A percentile compares a stretch with the other conserved stretches of the same genome.
Conservation (phyloP, 805 yeast genomes). For the Torulaspora franciscae region DNA sequence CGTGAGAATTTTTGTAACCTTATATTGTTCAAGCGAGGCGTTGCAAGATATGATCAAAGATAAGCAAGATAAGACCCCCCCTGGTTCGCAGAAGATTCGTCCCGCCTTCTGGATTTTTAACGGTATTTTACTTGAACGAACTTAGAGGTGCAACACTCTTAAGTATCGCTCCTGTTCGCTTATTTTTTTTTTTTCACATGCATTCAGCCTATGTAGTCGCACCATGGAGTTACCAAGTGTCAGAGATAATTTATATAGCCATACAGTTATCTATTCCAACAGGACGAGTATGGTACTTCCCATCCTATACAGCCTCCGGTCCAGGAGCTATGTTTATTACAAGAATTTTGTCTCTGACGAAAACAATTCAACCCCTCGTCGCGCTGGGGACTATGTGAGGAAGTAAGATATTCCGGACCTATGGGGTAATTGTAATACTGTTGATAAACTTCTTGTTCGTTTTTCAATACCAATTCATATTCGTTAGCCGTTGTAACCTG, state of each 20-base stretch:
- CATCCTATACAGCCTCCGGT: conserved; percentile 1
- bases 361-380: conserved; percentile 2
- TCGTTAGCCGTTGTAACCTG: conserved; percentile 8
- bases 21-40: background rate
- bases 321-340: background rate
- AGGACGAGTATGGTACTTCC: conserved; percentile 1
- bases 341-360: conserved; percentile 4
- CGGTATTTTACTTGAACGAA: too few species aligned
- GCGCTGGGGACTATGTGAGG: conserved; percentile 7
- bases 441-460: conserved; percentile 11
- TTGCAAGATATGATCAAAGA: background rate
- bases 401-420: conserved; percentile 11
- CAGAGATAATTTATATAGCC: too few species aligned
- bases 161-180: too few species aligned
- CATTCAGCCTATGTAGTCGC: background rate
- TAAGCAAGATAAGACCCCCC: background rate
- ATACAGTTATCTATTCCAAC: background rate
- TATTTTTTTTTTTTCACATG: background rate
- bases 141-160: too few species aligned
- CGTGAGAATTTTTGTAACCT: background rate
- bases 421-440: conserved; percentile 12
- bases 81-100: too few species aligned
- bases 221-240: too few species aligned
- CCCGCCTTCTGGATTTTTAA: too few species aligned
- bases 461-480: conserved; percentile 1